phyloP scores from a whole-genome alignment of 75 land plant species.

The Pseudotsuga menziesii region DNA sequence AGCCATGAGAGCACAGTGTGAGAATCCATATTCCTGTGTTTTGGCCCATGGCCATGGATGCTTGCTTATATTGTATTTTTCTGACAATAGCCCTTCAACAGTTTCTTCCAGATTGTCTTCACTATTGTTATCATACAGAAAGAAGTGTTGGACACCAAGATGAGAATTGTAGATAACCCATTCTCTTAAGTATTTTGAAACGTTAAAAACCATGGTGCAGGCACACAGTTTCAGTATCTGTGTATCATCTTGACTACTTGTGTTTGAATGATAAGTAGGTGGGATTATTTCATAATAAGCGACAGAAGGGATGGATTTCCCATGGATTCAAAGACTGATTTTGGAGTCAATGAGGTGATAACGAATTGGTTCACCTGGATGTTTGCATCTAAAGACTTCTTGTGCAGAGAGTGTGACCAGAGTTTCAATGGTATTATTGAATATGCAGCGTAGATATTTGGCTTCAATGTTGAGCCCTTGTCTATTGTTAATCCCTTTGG shows the following conservation, averaged over 20 bases:
- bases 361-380: conserved; percentile 19
- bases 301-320: conserved; percentile 13
- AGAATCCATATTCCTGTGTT: conserved; percentile 85
- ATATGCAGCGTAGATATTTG: conserved; percentile 46
- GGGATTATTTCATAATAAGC: conserved; percentile 18
- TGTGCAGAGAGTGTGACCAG: conserved; percentile 52
- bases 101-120: conserved; percentile 39
- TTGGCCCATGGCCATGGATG: conserved; percentile 74
- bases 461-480: conserved; percentile 18
- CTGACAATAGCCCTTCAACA: conserved; percentile 13
- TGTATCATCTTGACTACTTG: background rate
- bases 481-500: conserved; percentile 52
- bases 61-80: conserved; percentile 25
- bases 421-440: conserved; percentile 26
- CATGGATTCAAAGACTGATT: background rate
- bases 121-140: conserved; percentile 82
- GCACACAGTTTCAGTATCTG: conserved; percentile 39
- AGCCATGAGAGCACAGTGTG: conserved; percentile 52
- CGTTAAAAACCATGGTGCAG: conserved; percentile 76
- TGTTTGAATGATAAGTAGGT: conserved; percentile 2
- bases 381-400: conserved; percentile 75
- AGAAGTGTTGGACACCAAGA: conserved; percentile 63
- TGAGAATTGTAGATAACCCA: conserved; percentile 74
- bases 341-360: background rate
- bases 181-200: conserved; percentile 63